phyloP scores from a whole-genome alignment of 2,329 filamentous ascomycete species.

The Fusarium metavorans region DNA sequence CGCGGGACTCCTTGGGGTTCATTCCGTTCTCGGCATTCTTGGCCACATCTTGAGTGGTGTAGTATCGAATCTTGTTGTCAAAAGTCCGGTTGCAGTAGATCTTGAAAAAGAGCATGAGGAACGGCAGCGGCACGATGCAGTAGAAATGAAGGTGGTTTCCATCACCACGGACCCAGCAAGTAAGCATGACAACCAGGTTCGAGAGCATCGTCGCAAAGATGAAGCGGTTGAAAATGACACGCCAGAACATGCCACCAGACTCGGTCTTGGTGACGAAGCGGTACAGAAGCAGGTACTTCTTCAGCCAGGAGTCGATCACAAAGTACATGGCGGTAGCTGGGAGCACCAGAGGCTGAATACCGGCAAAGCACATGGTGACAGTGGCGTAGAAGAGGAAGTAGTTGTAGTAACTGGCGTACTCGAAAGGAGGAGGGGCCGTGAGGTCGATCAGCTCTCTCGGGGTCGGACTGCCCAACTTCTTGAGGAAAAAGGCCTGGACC shows the following conservation, averaged over 20 bases:
- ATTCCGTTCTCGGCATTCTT: slow-evolving; percentile 57
- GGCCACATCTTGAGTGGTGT: slow-evolving; percentile 72
- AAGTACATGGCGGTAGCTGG: slow-evolving; percentile 93
- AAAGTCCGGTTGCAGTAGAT: slow-evolving; percentile 81
- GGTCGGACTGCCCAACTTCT: slow-evolving; percentile 88
- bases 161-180: slow-evolving; percentile 78
- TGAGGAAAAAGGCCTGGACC: slow-evolving; percentile 84
- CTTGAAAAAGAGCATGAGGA: slow-evolving; percentile 88
- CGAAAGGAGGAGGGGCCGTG: slow-evolving; percentile 91
- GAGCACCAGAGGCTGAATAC: slow-evolving; percentile 88
- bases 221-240: slow-evolving; percentile 91
- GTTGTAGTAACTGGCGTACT: slow-evolving; percentile 98
- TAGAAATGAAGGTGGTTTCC: slow-evolving; percentile 71
- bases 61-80: slow-evolving; percentile 85
- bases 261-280: slow-evolving; percentile 98
- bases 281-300: slow-evolving; percentile 95
- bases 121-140: slow-evolving; percentile 78
- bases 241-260: slow-evolving; percentile 93
- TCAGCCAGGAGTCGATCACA: slow-evolving; percentile 84
- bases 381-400: slow-evolving; percentile 97
- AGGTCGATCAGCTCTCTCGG: slow-evolving; percentile 92
- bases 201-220: slow-evolving; percentile 84
- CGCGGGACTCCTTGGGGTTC: slow-evolving; percentile 63
- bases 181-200: slow-evolving; percentile 81
- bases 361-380: slow-evolving; percentile 85